Conservation (phyloP, 371 early-diverging fungal species). For the Vairimorpha necatrix region DNA sequence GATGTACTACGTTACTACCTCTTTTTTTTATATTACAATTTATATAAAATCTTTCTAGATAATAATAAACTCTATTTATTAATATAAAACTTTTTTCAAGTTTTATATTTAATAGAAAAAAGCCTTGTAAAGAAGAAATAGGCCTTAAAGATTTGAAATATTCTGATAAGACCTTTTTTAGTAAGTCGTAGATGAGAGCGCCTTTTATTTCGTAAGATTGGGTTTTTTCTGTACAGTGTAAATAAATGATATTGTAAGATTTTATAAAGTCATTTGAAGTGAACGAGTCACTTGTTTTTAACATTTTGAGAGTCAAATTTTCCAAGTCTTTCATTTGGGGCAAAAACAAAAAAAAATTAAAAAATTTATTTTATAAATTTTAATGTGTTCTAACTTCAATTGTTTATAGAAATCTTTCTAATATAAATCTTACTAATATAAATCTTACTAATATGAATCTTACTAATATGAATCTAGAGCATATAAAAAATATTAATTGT, state of each 20-base stretch:
- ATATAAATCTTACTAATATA: no score
- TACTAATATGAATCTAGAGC: no score
- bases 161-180: constrained; percentile 1
- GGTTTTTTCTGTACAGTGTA: constrained; percentile 38
- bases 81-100: constrained; percentile 4
- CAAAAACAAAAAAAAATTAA: neutral
- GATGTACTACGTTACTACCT: constrained; percentile 17
- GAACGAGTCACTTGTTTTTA: constrained; percentile 1
- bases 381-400: no score
- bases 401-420: no score
- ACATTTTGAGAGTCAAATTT: constrained; percentile 20
- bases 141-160: constrained; percentile 21
- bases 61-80: constrained; percentile 31
- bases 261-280: constrained; percentile 37
- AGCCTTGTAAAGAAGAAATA: constrained; percentile 13
- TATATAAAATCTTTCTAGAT: constrained; percentile 48
- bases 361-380: neutral
- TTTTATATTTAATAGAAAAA: neutral
- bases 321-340: constrained; percentile 21
- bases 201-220: constrained; percentile 43
- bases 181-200: constrained; percentile 31
- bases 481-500: no score
- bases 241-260: constrained; percentile 49
- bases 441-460: no score
- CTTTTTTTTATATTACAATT: constrained; percentile 15